Conservation (phyloP, 768 basidiomycete species). For the Lyophyllum decastes region DNA sequence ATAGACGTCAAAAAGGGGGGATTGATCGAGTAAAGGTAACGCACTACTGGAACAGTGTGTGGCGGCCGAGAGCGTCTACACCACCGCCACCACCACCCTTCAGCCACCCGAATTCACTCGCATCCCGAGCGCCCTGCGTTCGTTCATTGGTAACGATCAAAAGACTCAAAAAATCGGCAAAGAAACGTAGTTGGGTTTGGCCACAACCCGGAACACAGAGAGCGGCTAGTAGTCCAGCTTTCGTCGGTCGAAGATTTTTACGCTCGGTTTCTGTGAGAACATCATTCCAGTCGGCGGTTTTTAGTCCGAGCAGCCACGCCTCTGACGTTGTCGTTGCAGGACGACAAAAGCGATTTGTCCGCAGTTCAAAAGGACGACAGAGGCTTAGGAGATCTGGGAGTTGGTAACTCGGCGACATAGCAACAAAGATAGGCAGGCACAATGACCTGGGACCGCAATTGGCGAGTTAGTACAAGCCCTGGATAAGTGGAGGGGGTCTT, state of each 20-base stretch:
- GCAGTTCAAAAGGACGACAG: constrained; percentile 33
- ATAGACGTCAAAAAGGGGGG: constrained; percentile 3
- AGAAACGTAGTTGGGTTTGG: constrained; percentile 51
- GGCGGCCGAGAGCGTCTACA: constrained; percentile 16
- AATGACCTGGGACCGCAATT: background rate
- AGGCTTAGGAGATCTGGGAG: constrained; percentile 40
- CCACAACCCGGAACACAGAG: constrained; percentile 64
- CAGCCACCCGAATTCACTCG: constrained; percentile 19
- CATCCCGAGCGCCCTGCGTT: constrained; percentile 16
- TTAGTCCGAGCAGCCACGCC: constrained; percentile 25
- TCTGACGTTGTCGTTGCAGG: constrained; percentile 34
- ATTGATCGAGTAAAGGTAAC: constrained; percentile 19
- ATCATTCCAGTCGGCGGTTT: constrained; percentile 10
- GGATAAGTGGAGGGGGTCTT: background rate
- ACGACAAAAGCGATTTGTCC: constrained; percentile 39
- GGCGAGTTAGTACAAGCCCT: too few relatives aligned
- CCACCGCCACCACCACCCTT: constrained; percentile 12
- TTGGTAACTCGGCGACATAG: constrained; percentile 37
- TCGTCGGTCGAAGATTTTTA: constrained; percentile 25
- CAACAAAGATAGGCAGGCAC: background rate
- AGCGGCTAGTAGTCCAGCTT: constrained; percentile 53
- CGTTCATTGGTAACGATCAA: constrained; percentile 36
- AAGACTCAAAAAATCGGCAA: constrained; percentile 51
- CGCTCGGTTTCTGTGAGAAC: constrained; percentile 29
- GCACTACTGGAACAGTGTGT: constrained; percentile 38